Conservation (phyloP, 768 basidiomycete species). For the Pisolithus tinctorius region DNA sequence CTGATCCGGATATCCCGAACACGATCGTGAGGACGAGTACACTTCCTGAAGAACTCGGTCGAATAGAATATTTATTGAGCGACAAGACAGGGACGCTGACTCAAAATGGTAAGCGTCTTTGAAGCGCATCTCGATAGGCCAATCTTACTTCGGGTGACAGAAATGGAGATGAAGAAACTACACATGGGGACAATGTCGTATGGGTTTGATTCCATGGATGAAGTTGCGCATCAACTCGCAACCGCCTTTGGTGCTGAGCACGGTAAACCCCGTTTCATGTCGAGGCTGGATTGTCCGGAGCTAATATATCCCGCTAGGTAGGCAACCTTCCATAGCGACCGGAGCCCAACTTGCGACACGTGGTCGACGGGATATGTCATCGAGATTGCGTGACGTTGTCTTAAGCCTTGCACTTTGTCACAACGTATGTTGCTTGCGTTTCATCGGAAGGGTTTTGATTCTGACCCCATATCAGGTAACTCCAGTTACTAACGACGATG, state of each 20-base stretch:
- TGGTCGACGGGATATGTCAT: conserved; percentile 91
- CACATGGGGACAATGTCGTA: conserved; percentile 99
- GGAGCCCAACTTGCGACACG: conserved; percentile 79
- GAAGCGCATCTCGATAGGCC: neutral
- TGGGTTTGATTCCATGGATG: conserved; percentile 97
- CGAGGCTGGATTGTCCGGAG: neutral
- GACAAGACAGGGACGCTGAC: conserved; percentile 99
- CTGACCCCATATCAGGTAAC: conserved; percentile 59
- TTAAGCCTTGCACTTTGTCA: conserved; percentile 92
- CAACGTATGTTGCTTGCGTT: conserved; percentile 52
- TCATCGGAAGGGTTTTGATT: too few relatives aligned
- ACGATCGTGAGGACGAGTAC: conserved; percentile 98
- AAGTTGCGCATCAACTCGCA: conserved; percentile 88
- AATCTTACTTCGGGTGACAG: conserved; percentile 33
- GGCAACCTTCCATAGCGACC: conserved; percentile 57
- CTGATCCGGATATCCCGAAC: conserved; percentile 84
- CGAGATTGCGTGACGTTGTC: conserved; percentile 87
- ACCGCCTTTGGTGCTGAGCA: conserved; percentile 73
- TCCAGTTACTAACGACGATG: conserved; percentile 91
- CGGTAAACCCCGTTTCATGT: conserved; percentile 26
- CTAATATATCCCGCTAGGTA: conserved; percentile 24
- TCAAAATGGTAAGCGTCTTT: conserved; percentile 69
- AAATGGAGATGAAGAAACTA: conserved; percentile 99
- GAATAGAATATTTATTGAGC: conserved; percentile 92
- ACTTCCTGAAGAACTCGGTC: conserved; percentile 90